Base-by-base conservation (phyloP, 192 early-diverging fungal genomes). In the Backusella circina region DNA sequence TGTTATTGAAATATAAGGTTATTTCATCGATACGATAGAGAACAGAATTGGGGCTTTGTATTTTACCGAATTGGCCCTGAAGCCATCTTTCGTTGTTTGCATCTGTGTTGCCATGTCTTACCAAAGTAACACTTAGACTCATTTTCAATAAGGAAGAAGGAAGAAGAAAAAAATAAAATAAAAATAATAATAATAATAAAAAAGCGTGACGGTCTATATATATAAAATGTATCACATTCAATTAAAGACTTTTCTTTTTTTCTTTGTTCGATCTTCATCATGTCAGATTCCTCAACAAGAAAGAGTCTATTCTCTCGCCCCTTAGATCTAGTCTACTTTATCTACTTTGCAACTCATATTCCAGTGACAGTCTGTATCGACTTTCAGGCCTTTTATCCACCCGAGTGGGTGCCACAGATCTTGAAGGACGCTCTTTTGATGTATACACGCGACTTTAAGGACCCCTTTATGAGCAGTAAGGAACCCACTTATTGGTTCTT, bases 261-360 rank as follows among this genome's bases (percentile, higher is more conserved):
- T 23, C 1, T 54, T 21, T 54, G 8, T 7, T 54, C 21, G 1
- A 54, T 3, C 18, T 10, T 57, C 54, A 57, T 57, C 54, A 57
- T 57, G 54, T 57, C 54, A 2, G 12, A 21, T 26, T 57, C 38
- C 37, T 10, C 44, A 28, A 23, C 32, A 38, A 68, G 23, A 36
- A 73, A 26, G 21, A 28, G 61, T 30, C 21, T 84, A 72, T 57
- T 77, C 28, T 75, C 80, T 15, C 82, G 84, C 31, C 75, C 80
- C 10, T 79, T 92, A 33, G 92, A 95, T 67, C 61, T 86, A 15
- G 71, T 90, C 44, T 92, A 85, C 79, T 82, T 93, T 32, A 70
- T 80, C 2, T 95, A 91, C 84, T 93, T 93, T 85, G 78, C 75
- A 1, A 81, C 86, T 16, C 93, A 95, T 70, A 95, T 95, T 81